Evolutionary conservation across 2,329 filamentous ascomycete genomes (phyloP), one percentile per base, ranked within the genome.

Genomic region (Moelleriella libera): DNA sequence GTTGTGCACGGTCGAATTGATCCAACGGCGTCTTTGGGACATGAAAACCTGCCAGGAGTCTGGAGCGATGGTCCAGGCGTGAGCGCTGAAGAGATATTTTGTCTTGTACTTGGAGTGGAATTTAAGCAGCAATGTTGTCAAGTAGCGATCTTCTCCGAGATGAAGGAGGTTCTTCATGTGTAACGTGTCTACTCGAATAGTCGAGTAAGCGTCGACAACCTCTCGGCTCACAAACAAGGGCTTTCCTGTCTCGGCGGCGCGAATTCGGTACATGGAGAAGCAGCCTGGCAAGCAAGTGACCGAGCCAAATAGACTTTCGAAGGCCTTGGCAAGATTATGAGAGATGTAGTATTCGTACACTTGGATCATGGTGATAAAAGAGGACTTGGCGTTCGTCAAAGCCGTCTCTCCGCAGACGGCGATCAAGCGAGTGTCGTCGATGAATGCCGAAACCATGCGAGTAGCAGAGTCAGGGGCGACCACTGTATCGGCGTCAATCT

Each of bases 331-430:
- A 56, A 98, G 69, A 63, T 97, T 94, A 73, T 98, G 90, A 46
- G 90, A 97, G 59, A 98, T 98, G 71, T 89, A 98, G 75, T 98
- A 98, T 67, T 98, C 90, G 73, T 97, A 98, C 34, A 98, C 90
- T 67, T 98, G 92, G 63, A 98, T 98, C 90, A 97, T 97, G 46
- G 92, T 98, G 55, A 94, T 80, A 60, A 94, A 88, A 1, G 90
- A 96, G 6, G 84, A 76, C 65, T 96, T 96, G 50, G 88, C 85
- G 61, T 98, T 98, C 52, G 83, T 89, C 44, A 98, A 74, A 12
- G 85, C 85, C 0, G 92, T 98, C 67, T 98, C 92, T 68, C 92
- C 92, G 60, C 92, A 98, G 45, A 92, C 80, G 48, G 85, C 92
- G 59, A 96, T 90, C n/a, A 97, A 73, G 48, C 87, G 83, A 30